Percentiles rank a stretch among this genome's conserved stretches.
Evolutionary conservation across 78 protist genomes (phyloP).

Genomic region (Guillardia theta): DNA sequence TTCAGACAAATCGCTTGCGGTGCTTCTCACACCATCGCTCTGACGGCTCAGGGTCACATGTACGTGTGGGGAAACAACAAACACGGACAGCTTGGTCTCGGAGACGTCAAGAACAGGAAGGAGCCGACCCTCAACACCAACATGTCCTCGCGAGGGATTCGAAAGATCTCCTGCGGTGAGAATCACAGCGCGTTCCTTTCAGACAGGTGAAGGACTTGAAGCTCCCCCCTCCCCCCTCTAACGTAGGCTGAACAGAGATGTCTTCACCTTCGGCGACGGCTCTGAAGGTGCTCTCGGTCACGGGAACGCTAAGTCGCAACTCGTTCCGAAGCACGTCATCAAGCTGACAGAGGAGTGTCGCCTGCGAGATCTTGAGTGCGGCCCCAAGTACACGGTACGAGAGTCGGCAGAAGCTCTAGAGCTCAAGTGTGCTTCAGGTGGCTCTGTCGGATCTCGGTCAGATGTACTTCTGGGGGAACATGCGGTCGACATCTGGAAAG

Average conservation of each 20-base stretch:
- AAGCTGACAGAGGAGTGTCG: neutral
- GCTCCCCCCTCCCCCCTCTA: too few species aligned
- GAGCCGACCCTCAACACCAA: neutral
- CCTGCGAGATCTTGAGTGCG: neutral
- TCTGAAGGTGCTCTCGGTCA: neutral
- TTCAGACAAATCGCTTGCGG: conserved; percentile 22
- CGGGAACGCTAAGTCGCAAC: neutral
- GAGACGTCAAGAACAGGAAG: neutral
- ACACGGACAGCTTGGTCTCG: conserved; percentile 31
- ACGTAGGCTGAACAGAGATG: too few species aligned
- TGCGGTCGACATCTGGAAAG: conserved; percentile 1
- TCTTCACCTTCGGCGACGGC: conserved; percentile 6
- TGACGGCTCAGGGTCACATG: neutral
- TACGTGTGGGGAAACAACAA: neutral
- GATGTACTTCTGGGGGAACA: conserved; percentile 30
- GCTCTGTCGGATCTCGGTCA: conserved; percentile 18
- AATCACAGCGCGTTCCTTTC: neutral
- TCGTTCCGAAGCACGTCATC: neutral
- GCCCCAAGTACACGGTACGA: conserved; percentile 6
- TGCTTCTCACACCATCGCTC: neutral
- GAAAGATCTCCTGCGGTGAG: conserved; percentile 22
- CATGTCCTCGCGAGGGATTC: neutral
- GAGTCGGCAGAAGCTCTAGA: too few species aligned
- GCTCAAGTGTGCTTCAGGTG: too few species aligned
- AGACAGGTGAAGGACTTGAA: too few species aligned